phyloP scores from a whole-genome alignment of 257 asterid species.

The Scutellaria baicalensis region DNA sequence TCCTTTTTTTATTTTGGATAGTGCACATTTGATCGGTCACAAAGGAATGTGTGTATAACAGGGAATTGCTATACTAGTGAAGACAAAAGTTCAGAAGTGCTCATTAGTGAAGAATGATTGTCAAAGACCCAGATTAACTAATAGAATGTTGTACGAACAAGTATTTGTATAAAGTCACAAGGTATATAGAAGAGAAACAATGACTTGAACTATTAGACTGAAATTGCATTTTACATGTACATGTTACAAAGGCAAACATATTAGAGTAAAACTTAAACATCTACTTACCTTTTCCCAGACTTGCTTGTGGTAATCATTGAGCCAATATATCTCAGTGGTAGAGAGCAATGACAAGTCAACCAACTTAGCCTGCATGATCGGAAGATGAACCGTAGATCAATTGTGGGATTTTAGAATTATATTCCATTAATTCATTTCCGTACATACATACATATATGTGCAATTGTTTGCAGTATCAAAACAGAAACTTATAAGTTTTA shows the following conservation, averaged over 20 bases:
- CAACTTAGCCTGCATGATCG: conserved; percentile 51
- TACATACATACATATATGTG: neutral
- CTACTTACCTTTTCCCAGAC: conserved; percentile 87
- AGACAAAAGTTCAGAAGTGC: too few relatives aligned
- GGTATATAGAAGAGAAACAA: neutral
- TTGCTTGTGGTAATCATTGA: conserved; percentile 77
- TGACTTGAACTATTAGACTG: neutral
- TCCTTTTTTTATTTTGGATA: too few relatives aligned
- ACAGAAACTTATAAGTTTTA: too few relatives aligned
- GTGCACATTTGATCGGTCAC: too few relatives aligned
- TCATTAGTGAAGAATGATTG: too few relatives aligned
- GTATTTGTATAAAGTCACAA: neutral
- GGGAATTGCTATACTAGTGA: too few relatives aligned
- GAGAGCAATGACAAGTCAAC: conserved; percentile 62
- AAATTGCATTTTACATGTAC: neutral
- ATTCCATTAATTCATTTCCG: neutral
- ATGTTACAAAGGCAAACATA: neutral
- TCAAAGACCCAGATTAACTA: neutral
- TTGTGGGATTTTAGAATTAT: neutral
- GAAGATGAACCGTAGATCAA: neutral
- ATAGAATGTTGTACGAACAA: neutral
- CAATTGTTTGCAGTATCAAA: too few relatives aligned
- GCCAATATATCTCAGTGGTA: conserved; percentile 69
- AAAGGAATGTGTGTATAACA: too few relatives aligned
- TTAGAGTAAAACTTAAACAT: neutral